Evolutionary conservation across 306 rosid genomes (phyloP).

Genomic region (Pyrus pyrifolia): DNA sequence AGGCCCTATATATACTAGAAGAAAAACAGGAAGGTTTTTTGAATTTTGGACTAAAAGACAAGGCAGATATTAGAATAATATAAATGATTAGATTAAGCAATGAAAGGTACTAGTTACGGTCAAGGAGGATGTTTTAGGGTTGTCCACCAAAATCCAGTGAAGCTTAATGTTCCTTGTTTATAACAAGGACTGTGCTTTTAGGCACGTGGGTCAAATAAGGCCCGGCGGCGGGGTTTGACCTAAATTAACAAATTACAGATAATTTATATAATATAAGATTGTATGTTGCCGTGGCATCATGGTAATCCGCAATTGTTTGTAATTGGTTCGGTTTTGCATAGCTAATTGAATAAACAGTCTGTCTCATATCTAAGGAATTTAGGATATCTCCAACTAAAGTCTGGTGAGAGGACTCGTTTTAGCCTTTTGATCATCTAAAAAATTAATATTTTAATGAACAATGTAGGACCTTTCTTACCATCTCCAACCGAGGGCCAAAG

Average conservation of each 20-base stretch:
- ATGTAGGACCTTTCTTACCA: too few relatives aligned
- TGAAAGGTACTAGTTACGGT: slow-evolving; percentile 5
- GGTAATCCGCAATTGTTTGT: neutral
- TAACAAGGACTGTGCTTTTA: neutral
- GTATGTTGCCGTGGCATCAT: neutral
- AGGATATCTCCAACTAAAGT: too few relatives aligned
- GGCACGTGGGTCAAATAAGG: slow-evolving; percentile 31
- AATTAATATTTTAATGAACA: too few relatives aligned
- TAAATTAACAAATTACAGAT: neutral
- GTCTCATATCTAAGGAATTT: neutral
- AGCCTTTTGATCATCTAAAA: too few relatives aligned
- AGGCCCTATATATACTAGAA: slow-evolving; percentile 18
- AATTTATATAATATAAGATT: neutral
- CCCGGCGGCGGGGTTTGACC: slow-evolving; percentile 34
- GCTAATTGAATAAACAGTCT: neutral
- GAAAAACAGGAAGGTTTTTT: neutral
- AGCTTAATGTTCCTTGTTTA: neutral
- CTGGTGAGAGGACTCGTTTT: too few relatives aligned
- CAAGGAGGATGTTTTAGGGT: slow-evolving; percentile 18
- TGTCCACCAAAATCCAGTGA: neutral
- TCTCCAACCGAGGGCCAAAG: too few relatives aligned
- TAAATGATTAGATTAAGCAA: neutral
- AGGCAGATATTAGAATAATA: neutral
- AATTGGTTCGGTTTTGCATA: neutral
- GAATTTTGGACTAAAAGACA: neutral